Conservation (phyloP, 2,329 filamentous ascomycete genomes). For the Pyricularia grisea region DNA sequence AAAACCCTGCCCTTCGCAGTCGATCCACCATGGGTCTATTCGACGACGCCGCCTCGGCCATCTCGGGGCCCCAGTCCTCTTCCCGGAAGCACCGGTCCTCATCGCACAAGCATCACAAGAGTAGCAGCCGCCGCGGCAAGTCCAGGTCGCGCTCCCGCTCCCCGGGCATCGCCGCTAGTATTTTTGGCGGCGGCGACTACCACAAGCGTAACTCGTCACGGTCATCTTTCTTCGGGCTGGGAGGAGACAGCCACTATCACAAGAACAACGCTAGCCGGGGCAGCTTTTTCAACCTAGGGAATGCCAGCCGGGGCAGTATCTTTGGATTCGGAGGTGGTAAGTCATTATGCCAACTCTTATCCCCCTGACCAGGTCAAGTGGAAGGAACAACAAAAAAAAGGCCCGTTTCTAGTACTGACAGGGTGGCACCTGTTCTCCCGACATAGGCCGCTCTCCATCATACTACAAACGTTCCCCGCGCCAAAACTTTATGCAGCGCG, state of each 20-base stretch:
- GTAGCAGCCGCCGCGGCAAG: conserved; percentile 8
- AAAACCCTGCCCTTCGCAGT: neutral
- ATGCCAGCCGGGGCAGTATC: conserved; percentile 33
- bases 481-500: conserved; percentile 63
- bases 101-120: conserved; percentile 17
- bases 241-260: conserved; percentile 14
- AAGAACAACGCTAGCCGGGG: conserved; percentile 29
- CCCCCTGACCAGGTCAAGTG: neutral
- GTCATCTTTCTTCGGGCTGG: conserved; percentile 21
- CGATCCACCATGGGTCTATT: conserved; percentile 21
- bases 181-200: conserved; percentile 11
- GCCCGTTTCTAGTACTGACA: conserved; percentile 7
- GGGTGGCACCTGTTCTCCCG: conserved; percentile 17
- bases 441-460: conserved; percentile 31
- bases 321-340: conserved; percentile 29
- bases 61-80: conserved; percentile 16
- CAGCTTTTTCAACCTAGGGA: conserved; percentile 38
- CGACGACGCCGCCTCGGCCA: conserved; percentile 21
- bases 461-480: conserved; percentile 79
- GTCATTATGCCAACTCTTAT: conserved; percentile 7
- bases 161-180: conserved; percentile 14
- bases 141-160: conserved; percentile 26
- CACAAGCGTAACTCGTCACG: conserved; percentile 16
- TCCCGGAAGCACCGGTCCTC: conserved; percentile 12
- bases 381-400: conserved; percentile 1